phyloP scores from a whole-genome alignment of 352 stramenopile genomes.

The Phytophthora brassicae region DNA sequence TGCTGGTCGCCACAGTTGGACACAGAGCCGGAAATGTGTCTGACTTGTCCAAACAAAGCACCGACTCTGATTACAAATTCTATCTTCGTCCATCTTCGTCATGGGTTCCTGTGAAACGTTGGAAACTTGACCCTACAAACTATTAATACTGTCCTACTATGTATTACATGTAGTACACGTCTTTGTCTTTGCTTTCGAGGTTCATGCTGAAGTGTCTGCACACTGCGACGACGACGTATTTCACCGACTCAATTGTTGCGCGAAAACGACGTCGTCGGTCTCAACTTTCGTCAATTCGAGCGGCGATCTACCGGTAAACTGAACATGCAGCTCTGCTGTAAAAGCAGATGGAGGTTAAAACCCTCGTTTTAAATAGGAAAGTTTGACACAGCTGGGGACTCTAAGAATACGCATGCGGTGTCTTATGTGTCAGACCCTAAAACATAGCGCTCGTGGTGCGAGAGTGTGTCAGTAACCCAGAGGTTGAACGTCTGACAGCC shows the following conservation, averaged over 20 bases:
- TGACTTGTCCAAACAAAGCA: conserved; percentile 15
- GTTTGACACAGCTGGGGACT: conserved; percentile 13
- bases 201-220: background rate
- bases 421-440: conserved; percentile 16
- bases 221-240: background rate
- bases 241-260: background rate
- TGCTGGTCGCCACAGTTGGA: conserved; percentile 16
- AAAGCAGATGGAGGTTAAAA: conserved; percentile 24
- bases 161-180: too few relatives aligned
- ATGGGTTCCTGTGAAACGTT: too few relatives aligned
- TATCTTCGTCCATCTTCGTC: background rate
- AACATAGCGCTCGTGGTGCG: conserved; percentile 4
- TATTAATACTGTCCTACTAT: too few relatives aligned
- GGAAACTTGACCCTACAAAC: too few relatives aligned
- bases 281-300: conserved; percentile 22
- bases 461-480: conserved; percentile 19
- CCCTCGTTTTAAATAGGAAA: background rate
- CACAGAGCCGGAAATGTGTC: conserved; percentile 20
- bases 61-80: conserved; percentile 13
- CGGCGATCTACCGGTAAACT: too few relatives aligned
- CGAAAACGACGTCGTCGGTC: background rate
- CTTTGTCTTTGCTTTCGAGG: background rate
- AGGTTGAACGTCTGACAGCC: conserved; percentile 16
- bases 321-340: conserved; percentile 20
- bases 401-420: conserved; percentile 33